Percentiles rank a stretch among this genome's conserved stretches.
These are phyloP conservation scores for Paratinospora sagittata DNA, from an alignment of 164 flowering plant species.

Conservation along the genomic window DNA sequence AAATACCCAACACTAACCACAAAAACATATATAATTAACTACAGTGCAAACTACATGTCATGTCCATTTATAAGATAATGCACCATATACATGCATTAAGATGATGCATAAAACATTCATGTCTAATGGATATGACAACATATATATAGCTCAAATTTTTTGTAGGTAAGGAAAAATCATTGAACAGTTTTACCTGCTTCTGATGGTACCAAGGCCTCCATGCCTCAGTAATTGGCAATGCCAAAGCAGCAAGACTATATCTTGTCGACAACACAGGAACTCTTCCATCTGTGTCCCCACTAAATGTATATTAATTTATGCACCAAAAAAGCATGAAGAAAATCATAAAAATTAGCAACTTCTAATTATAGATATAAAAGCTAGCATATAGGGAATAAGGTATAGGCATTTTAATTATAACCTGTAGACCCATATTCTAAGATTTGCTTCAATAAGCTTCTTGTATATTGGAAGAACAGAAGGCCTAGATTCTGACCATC, in stretches of 20 bases:
- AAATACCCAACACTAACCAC: too few species aligned
- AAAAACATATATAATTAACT: too few species aligned
- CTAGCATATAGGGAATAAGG: not conserved
- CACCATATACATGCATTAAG: too few species aligned
- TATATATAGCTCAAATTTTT: too few species aligned
- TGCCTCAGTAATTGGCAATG: conserved; percentile 47
- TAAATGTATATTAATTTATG: conserved; percentile 19
- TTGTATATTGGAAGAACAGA: conserved; percentile 82
- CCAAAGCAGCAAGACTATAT: conserved; percentile 59
- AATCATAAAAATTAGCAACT: not conserved
- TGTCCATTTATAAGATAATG: too few species aligned
- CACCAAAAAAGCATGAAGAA: not conserved
- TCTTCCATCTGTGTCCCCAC: conserved; percentile 98
- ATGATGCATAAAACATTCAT: too few species aligned
- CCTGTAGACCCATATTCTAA: conserved; percentile 94
- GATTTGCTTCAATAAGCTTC: conserved; percentile 72
- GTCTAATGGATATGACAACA: too few species aligned
- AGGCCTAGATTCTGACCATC: conserved; percentile 51
- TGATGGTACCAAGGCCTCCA: conserved; percentile 96
- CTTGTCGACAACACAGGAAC: conserved; percentile 90
- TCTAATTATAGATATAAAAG: not conserved
- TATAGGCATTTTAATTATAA: conserved; percentile 18
- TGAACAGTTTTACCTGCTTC: conserved; percentile 43
- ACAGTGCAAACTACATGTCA: too few species aligned
- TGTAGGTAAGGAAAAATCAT: too few species aligned